These are phyloP conservation scores for Talaromyces marneffei DNA, from an alignment of 2,329 filamentous ascomycete genomes.

Conservation along the genomic window DNA sequence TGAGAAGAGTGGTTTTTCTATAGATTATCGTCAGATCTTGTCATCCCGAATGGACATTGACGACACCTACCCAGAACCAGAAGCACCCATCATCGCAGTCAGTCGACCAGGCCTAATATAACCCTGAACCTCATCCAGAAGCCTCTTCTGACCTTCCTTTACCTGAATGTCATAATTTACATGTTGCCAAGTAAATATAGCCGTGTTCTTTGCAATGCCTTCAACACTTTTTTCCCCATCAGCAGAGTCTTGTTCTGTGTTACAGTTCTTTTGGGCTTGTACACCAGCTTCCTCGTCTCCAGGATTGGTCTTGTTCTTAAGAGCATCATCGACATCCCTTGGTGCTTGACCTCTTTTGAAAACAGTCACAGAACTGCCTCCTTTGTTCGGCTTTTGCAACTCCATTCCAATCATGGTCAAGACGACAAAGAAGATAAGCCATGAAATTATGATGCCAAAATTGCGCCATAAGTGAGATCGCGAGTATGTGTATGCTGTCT, in stretches of 20 bases:
- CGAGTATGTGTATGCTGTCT: slow-evolving; percentile 50
- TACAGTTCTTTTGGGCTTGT: slow-evolving; percentile 19
- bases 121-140: slow-evolving; percentile 59
- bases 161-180: slow-evolving; percentile 64
- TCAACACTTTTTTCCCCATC: slow-evolving; percentile 32
- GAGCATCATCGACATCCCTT: slow-evolving; percentile 51
- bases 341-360: slow-evolving; percentile 46
- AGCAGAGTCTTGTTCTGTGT: slow-evolving; percentile 18
- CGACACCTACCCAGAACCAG: slow-evolving; percentile 47
- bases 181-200: slow-evolving; percentile 78
- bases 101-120: slow-evolving; percentile 72
- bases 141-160: slow-evolving; percentile 38
- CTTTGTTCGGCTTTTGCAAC: slow-evolving; percentile 68
- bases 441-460: slow-evolving; percentile 70
- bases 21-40: background rate
- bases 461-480: slow-evolving; percentile 62
- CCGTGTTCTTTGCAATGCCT: slow-evolving; percentile 58
- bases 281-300: slow-evolving; percentile 49
- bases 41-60: background rate
- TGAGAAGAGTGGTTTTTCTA: slow-evolving; percentile 47
- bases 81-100: slow-evolving; percentile 75
- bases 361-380: slow-evolving; percentile 68
- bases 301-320: slow-evolving; percentile 43
- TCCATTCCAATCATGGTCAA: slow-evolving; percentile 76
- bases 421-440: slow-evolving; percentile 69